Evolutionary conservation across 192 early-diverging fungal species (phyloP).

Genomic region (Chytriomyces confervae): DNA sequence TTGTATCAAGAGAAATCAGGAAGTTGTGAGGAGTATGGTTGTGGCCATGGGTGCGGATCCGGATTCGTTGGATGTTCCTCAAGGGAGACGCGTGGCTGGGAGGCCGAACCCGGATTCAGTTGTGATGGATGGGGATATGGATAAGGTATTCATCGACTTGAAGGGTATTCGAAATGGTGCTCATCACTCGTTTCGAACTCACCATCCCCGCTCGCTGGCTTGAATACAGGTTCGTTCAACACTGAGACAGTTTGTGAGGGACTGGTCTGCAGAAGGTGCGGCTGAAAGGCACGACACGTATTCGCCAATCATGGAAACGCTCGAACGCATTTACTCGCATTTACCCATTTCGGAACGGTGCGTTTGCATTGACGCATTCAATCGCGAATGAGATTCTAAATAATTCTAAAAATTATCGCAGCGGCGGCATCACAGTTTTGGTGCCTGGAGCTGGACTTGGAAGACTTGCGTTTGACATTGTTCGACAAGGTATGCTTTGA

Average conservation of each 20-base stretch:
- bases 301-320: constrained; percentile 74
- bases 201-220: constrained; percentile 12
- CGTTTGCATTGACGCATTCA: constrained; percentile 6
- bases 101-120: constrained; percentile 28
- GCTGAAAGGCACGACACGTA: constrained; percentile 81
- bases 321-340: constrained; percentile 65
- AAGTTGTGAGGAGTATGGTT: constrained; percentile 6
- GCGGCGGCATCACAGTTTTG: constrained; percentile 72
- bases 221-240: constrained; percentile 70
- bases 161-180: neutral
- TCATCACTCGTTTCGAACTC: neutral
- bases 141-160: constrained; percentile 58
- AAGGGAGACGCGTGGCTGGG: neutral
- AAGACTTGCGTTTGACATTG: constrained; percentile 91
- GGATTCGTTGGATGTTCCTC: neutral
- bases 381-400: constrained; percentile 17
- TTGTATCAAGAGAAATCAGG: constrained; percentile 11
- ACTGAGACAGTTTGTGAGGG: constrained; percentile 91
- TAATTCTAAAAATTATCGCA: constrained; percentile 12
- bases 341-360: constrained; percentile 60
- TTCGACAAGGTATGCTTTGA: constrained; percentile 55
- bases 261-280: constrained; percentile 89
- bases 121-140: constrained; percentile 80
- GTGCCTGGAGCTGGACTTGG: constrained; percentile 97
- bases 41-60: constrained; percentile 10